Evolutionary conservation across 2,329 filamentous ascomycete species (phyloP).

Genomic region (Blastomyces gilchristii): DNA sequence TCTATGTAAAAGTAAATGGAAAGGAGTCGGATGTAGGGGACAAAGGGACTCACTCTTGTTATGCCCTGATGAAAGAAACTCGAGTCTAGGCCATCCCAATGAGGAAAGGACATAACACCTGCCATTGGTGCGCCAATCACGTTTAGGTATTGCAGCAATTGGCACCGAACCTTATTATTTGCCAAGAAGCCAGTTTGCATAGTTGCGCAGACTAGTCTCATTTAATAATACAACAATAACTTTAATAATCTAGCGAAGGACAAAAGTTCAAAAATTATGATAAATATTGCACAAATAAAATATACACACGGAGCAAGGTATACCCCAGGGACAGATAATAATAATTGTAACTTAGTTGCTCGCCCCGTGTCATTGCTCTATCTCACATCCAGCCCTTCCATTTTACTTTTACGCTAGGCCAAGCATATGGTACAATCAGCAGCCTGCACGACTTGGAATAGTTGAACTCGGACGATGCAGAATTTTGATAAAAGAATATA

Average conservation of each 20-base stretch:
- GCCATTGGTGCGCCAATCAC: neutral
- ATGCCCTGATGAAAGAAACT: neutral
- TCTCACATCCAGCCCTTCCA: neutral
- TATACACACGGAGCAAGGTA: neutral
- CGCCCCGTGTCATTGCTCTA: neutral
- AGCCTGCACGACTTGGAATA: constrained; percentile 3
- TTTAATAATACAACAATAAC: neutral
- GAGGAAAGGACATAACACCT: too few species aligned
- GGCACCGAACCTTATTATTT: neutral
- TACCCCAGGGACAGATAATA: neutral
- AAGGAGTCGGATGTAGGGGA: neutral
- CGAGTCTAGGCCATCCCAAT: neutral
- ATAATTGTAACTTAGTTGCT: neutral
- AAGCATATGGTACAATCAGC: constrained; percentile 2
- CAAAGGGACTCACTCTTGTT: neutral
- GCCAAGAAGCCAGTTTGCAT: too few species aligned
- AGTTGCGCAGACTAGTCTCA: neutral
- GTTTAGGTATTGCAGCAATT: neutral
- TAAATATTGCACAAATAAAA: neutral
- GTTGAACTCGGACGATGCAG: neutral
- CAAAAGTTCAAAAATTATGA: neutral
- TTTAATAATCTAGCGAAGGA: neutral
- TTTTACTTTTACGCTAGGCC: neutral
- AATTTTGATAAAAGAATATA: constrained; percentile 6
- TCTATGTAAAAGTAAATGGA: neutral